Conservation (phyloP, 2,329 filamentous ascomycete genomes). For the Aphanoascus verrucosus region DNA sequence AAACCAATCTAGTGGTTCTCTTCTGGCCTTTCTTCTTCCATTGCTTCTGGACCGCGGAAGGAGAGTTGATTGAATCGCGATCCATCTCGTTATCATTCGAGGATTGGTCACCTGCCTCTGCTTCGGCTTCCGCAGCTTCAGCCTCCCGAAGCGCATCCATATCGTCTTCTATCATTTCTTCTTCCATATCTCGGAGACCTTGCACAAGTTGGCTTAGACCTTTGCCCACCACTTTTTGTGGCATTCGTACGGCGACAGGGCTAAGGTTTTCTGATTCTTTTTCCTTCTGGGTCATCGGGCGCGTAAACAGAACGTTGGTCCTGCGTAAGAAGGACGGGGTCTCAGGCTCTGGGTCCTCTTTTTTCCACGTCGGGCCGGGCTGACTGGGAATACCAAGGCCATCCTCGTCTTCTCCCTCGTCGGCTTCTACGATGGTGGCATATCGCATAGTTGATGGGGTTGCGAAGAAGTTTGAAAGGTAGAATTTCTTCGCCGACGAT, state of each 20-base stretch:
- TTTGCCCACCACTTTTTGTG: conserved; percentile 29
- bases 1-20: conserved; percentile 36
- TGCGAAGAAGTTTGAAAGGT: conserved; percentile 37
- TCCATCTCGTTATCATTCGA: conserved; percentile 6
- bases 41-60: conserved; percentile 13
- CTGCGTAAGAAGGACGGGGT: conserved; percentile 34
- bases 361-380: background rate
- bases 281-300: conserved; percentile 16
- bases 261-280: conserved; percentile 21
- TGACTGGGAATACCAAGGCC: background rate
- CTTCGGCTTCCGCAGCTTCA: conserved; percentile 27
- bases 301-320: conserved; percentile 25
- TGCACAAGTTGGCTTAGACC: conserved; percentile 32
- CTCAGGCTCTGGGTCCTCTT: conserved; percentile 21
- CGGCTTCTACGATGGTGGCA: conserved; percentile 29
- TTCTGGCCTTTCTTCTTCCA: conserved; percentile 43
- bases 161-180: conserved; percentile 34
- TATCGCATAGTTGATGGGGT: conserved; percentile 38
- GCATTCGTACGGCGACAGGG: conserved; percentile 30
- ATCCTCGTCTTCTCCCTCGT: conserved; percentile 11
- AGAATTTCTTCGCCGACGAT: conserved; percentile 36
- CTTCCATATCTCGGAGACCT: conserved; percentile 32
- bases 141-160: conserved; percentile 36
- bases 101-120: conserved; percentile 28
- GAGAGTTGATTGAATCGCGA: conserved; percentile 5